Evolutionary conservation across 805 yeast genomes (phyloP).

Genomic region (Wickerhamia fluorescens): DNA sequence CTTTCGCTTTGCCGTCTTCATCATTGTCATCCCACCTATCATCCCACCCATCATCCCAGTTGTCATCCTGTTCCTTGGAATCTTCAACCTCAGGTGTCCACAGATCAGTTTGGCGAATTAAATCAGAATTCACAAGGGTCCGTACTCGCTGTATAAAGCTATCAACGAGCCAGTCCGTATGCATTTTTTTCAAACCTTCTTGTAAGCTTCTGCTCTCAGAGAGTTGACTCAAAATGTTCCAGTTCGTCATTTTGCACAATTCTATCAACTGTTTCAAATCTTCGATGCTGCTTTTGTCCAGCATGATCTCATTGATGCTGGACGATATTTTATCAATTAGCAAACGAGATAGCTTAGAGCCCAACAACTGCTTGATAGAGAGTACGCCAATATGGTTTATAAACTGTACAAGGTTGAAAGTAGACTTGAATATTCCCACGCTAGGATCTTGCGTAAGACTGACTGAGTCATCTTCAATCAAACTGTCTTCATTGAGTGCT

Average conservation of each 20-base stretch:
- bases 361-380: slow-evolving; percentile 18
- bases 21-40: slow-evolving; percentile 21
- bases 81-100: not conserved
- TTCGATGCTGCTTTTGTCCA: slow-evolving; percentile 11
- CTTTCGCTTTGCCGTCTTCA: slow-evolving; percentile 1
- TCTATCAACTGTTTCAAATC: slow-evolving; percentile 14
- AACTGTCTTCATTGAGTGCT: slow-evolving; percentile 4
- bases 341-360: slow-evolving; percentile 21
- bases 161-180: slow-evolving; percentile 26
- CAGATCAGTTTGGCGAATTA: not conserved
- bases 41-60: slow-evolving; percentile 24
- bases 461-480: slow-evolving; percentile 5
- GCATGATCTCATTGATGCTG: slow-evolving; percentile 18
- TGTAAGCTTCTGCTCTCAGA: not conserved
- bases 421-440: slow-evolving; percentile 15
- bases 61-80: slow-evolving; percentile 9
- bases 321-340: slow-evolving; percentile 24
- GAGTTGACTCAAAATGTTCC: slow-evolving; percentile 13
- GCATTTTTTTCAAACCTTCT: slow-evolving; percentile 19
- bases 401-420: slow-evolving; percentile 21
- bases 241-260: slow-evolving; percentile 12
- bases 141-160: slow-evolving; percentile 15
- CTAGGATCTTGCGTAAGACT: no score
- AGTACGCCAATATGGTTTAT: slow-evolving; percentile 18
- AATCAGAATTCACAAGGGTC: not conserved